Conservation (phyloP, 75 land plant species). For the Selaginella tamariscina region DNA sequence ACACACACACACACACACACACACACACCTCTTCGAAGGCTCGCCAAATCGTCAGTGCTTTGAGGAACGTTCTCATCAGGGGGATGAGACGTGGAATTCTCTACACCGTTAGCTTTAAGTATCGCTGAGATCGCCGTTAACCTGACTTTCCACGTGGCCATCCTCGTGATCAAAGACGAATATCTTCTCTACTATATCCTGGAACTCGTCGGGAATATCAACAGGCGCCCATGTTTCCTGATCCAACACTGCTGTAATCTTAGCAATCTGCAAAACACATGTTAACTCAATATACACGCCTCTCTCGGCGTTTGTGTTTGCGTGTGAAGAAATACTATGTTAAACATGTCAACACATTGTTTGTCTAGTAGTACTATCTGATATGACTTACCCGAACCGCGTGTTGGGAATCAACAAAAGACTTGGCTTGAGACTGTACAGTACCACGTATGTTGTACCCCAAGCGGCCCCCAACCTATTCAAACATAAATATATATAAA, state of each 20-base stretch:
- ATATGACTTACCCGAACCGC: constrained; percentile 44
- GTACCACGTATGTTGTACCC: constrained; percentile 93
- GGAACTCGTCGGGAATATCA: constrained; percentile 95
- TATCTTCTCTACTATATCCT: constrained; percentile 52
- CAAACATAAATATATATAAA: too few species aligned
- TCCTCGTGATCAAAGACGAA: not conserved
- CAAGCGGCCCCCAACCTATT: constrained; percentile 90
- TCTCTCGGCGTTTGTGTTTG: too few species aligned
- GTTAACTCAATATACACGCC: not conserved
- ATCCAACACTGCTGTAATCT: constrained; percentile 84
- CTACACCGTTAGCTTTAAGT: not conserved
- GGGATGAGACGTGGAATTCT: not conserved
- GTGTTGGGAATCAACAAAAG: constrained; percentile 90
- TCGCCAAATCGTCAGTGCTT: too few species aligned
- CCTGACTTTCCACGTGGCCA: not conserved
- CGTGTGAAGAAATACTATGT: too few species aligned
- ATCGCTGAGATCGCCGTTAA: not conserved
- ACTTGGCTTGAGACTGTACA: constrained; percentile 87
- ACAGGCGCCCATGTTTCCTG: constrained; percentile 93
- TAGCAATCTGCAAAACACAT: constrained; percentile 57
- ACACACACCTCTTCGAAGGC: too few species aligned
- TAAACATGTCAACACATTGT: too few species aligned
- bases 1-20: too few species aligned
- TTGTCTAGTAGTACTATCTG: too few species aligned
- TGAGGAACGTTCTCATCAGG: too few species aligned